Percentiles rank a stretch among this genome's conserved stretches.
Evolutionary conservation across 495 filamentous ascomycete genomes (phyloP).

Genomic region (Bombardia bombarda): DNA sequence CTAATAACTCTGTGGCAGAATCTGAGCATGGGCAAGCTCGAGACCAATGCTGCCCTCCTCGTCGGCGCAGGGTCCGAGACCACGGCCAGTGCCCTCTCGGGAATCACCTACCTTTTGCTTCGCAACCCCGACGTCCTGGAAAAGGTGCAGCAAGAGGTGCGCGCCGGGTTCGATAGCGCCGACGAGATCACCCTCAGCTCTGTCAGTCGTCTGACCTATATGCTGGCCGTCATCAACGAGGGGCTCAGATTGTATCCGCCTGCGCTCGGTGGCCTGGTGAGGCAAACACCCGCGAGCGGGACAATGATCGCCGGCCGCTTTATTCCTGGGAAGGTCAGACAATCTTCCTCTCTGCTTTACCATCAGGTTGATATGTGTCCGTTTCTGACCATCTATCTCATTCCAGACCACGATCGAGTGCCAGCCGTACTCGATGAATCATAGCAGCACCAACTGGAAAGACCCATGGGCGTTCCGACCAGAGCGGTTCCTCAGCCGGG

Average conservation of each 20-base stretch:
- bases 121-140: conserved; percentile 30
- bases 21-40: conserved; percentile 2
- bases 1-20: neutral
- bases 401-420: conserved; percentile 18
- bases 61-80: conserved; percentile 38
- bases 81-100: conserved; percentile 42
- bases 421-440: conserved; percentile 29
- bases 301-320: conserved; percentile 34
- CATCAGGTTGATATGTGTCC: neutral
- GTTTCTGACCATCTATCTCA: neutral
- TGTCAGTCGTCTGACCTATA: conserved; percentile 38
- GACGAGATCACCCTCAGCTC: conserved; percentile 40
- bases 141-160: conserved; percentile 40
- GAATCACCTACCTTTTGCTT: conserved; percentile 41
- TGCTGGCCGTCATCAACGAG: conserved; percentile 48
- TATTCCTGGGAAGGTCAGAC: conserved; percentile 27
- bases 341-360: neutral
- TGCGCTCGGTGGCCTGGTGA: conserved; percentile 29
- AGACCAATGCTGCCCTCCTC: conserved; percentile 8
- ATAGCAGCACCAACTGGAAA: conserved; percentile 26
- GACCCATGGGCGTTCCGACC: conserved; percentile 29
- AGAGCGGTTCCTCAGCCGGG: conserved; percentile 29
- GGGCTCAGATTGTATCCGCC: conserved; percentile 49
- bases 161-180: conserved; percentile 31
- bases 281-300: conserved; percentile 36